Evolutionary conservation across 345 rosid species (phyloP).

Genomic region (Citrus glauca): DNA sequence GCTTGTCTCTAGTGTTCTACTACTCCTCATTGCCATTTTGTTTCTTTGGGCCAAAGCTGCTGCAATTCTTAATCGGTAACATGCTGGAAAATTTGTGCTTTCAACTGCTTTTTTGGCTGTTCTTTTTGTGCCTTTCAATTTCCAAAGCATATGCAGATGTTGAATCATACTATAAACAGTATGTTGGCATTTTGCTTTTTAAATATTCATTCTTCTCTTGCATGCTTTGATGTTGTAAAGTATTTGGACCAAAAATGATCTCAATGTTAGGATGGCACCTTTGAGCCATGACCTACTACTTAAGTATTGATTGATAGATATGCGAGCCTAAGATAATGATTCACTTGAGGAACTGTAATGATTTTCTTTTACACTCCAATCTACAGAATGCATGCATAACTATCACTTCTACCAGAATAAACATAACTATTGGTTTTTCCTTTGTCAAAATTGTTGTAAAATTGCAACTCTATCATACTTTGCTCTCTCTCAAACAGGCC

Average conservation of each 20-base stretch:
- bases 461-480: slow-evolving; percentile 8
- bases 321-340: no score
- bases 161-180: neutral
- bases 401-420: neutral
- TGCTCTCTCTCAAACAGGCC: slow-evolving; percentile 51
- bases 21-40: slow-evolving; percentile 71
- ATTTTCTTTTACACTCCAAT: neutral
- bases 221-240: no score
- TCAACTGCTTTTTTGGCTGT: neutral
- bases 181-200: neutral
- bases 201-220: neutral
- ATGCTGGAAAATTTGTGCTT: slow-evolving; percentile 1
- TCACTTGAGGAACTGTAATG: neutral
- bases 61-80: slow-evolving; percentile 78
- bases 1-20: slow-evolving; percentile 80
- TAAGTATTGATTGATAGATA: neutral
- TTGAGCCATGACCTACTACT: neutral
- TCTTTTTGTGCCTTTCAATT: neutral
- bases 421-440: neutral
- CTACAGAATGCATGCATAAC: neutral
- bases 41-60: slow-evolving; percentile 99
- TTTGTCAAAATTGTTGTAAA: neutral
- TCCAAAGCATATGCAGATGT: neutral
- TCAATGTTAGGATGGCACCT: neutral
- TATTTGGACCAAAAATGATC: neutral